Conservation (phyloP, 495 filamentous ascomycete genomes). For the Elasticomyces elasticus region DNA sequence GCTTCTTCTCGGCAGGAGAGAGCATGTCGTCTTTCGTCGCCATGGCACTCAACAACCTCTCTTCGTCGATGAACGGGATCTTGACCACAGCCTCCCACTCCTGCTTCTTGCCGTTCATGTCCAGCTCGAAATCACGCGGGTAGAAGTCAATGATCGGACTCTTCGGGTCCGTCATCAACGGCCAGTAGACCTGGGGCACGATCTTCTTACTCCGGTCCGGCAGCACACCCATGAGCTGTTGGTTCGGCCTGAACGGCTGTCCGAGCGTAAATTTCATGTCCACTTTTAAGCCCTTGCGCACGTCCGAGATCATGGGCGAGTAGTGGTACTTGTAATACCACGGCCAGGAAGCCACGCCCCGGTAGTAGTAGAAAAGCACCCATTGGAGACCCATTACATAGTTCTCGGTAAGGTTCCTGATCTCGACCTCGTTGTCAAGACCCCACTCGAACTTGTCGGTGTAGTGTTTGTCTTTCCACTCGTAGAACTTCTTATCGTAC, state of each 20-base stretch:
- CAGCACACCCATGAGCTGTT: constrained; percentile 97
- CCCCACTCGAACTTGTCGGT: constrained; percentile 81
- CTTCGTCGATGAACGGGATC: constrained; percentile 96
- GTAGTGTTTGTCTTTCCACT: constrained; percentile 94
- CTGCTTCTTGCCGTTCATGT: constrained; percentile 99
- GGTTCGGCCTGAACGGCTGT: constrained; percentile 85
- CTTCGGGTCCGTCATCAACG: constrained; percentile 78
- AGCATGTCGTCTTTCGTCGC: constrained; percentile 68
- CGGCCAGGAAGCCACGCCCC: constrained; percentile 92
- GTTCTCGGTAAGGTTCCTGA: constrained; percentile 80
- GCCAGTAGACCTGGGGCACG: constrained; percentile 77
- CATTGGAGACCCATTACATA: constrained; percentile 97
- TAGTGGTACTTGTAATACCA: constrained; percentile 98
- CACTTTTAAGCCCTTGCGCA: constrained; percentile 76
- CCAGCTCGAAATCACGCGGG: constrained; percentile 90
- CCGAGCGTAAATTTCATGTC: constrained; percentile 87
- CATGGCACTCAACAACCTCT: constrained; percentile 74
- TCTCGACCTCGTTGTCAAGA: constrained; percentile 69
- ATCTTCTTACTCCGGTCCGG: constrained; percentile 96
- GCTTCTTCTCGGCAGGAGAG: constrained; percentile 59
- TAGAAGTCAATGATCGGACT: constrained; percentile 99
- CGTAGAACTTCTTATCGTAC: constrained; percentile 76
- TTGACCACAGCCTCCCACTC: constrained; percentile 99
- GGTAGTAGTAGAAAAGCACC: constrained; percentile 97
- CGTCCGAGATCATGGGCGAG: constrained; percentile 94